phyloP scores from a whole-genome alignment of 176 grass and related monocot genomes.

The Lolium multiflorum region DNA sequence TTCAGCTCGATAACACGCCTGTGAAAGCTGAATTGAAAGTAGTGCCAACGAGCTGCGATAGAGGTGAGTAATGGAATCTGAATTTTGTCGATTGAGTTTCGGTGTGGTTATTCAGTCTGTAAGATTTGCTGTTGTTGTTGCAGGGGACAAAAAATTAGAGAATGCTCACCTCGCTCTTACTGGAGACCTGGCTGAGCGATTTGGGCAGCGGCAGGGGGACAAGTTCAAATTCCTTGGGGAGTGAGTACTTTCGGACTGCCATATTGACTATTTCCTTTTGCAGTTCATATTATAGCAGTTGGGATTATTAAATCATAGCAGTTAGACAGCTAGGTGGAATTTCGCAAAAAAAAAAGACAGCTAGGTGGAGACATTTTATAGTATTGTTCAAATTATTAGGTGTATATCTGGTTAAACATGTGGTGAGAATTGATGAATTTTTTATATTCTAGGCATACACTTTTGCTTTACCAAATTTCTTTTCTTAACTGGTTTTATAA shows the following conservation, averaged over 20 bases:
- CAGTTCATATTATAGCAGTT: background rate
- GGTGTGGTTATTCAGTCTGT: slow-evolving; percentile 6
- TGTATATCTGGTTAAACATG: background rate
- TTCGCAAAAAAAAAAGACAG: too few relatives aligned
- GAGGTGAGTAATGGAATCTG: slow-evolving; percentile 51
- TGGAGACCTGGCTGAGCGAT: slow-evolving; percentile 73
- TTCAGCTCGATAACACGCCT: slow-evolving; percentile 43
- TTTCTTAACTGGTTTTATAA: background rate
- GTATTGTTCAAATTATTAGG: background rate
- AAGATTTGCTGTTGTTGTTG: slow-evolving; percentile 43
- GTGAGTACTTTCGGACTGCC: slow-evolving; percentile 55
- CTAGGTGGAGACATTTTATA: background rate
- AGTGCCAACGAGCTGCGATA: slow-evolving; percentile 26
- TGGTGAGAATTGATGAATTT: background rate
- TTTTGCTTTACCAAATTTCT: slow-evolving; percentile 29
- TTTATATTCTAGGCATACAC: background rate
- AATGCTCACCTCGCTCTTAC: slow-evolving; percentile 48
- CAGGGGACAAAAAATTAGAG: slow-evolving; percentile 50
- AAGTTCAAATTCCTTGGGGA: slow-evolving; percentile 83
- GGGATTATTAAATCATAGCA: too few relatives aligned
- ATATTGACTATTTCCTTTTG: background rate
- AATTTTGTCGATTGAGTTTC: background rate
- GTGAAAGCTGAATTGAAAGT: slow-evolving; percentile 32
- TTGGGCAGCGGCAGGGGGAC: slow-evolving; percentile 73
- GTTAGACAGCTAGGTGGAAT: background rate